Base-by-base conservation (phyloP, 1,284 basidiomycete species). In the Ceratobasidium sp. region DNA sequence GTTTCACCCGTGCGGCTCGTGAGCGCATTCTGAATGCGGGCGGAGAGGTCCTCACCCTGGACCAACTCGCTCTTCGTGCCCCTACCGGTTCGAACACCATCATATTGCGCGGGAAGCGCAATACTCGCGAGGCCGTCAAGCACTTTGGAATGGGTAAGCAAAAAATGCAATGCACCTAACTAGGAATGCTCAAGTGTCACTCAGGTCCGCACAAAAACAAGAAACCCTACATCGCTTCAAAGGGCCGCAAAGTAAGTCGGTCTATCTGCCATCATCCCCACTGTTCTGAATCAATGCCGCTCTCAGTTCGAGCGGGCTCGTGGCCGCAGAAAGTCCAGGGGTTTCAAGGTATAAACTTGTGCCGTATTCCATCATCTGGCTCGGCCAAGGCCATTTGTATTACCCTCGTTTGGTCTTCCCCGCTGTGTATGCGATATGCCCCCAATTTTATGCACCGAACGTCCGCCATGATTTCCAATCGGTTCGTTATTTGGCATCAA, bases 11-110 rank as follows among this genome's bases (percentile, higher is more conserved):
- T 80, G 89, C 92, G 68, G 98, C 97, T 76, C 93, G 92, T 84
- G 96, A 95, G 83, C 92, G 98, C 79, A 98, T 99, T 84, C 84
- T 95, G 81, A 95, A 94, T 82, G 94, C 96, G 74, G 97, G 97
- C 79, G 97, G 97, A 81, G 97, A 99, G 86, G 88, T 87, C 78
- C 83, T 99, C 80, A 99, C 98, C 78, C 89, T 99, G 79, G 97
- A 99, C 84, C 96, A 98, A 85, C 93, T 99, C 78, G 97, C 97
- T 74, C 84, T 95, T 78, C 91, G 96, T 77, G 90, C 95, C 76
- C 97, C 97, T 49, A 98, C 94, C 74, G 97, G 98, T 78, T 88
- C 93, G 79, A 98, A 98, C 90, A 98, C 96, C 69, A 88, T 99
- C 78, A 86, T 99, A 79, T 85, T 98, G 80, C 88, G 96, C 77